phyloP scores from a whole-genome alignment of 176 grass and related monocot genomes.

The Zoysia japonica region DNA sequence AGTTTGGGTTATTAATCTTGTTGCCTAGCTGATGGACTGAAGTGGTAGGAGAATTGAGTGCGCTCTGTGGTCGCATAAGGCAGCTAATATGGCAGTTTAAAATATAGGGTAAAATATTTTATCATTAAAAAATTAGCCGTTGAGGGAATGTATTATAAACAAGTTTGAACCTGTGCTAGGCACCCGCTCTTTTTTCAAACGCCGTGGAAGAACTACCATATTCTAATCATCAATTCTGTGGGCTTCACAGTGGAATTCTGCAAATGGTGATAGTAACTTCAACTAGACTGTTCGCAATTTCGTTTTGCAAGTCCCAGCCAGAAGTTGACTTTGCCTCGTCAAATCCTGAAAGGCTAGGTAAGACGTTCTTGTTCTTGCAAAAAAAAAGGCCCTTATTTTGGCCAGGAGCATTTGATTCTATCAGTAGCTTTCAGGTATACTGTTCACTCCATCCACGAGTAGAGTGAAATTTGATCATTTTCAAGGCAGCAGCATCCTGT shows the following conservation, averaged over 20 bases:
- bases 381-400: not conserved
- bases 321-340: not conserved
- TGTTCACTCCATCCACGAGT: not conserved
- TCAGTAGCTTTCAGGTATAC: constrained; percentile 8
- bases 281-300: not conserved
- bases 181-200: constrained; percentile 26
- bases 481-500: not conserved
- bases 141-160: not conserved
- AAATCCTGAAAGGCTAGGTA: not conserved
- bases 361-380: not conserved
- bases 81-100: not conserved
- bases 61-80: not conserved
- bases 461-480: not conserved
- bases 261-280: not conserved
- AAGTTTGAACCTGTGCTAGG: not conserved
- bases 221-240: constrained; percentile 3
- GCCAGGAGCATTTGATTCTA: not conserved
- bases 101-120: not conserved
- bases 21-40: constrained; percentile 10
- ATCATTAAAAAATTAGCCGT: not conserved
- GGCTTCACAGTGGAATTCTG: not conserved
- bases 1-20: not conserved
- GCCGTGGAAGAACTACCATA: not conserved
- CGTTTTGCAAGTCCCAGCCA: not conserved
- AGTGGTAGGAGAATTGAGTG: not conserved